These are phyloP conservation scores for Solanum okadae DNA, from an alignment of 257 asterid genomes.

Conservation along the genomic window DNA sequence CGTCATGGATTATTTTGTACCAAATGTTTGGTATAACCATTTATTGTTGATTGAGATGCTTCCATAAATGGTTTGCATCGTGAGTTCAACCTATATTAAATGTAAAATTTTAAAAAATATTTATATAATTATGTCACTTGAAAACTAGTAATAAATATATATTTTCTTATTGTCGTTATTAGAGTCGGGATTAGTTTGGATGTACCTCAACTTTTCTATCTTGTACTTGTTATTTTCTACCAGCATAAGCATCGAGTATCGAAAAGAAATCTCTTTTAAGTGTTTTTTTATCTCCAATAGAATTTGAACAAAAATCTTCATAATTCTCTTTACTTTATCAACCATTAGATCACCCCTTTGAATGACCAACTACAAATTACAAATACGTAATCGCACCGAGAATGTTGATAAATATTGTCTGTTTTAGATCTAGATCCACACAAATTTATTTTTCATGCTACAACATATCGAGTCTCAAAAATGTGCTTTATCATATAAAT, in stretches of 20 bases:
- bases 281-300: not conserved
- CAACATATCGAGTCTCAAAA: too few species aligned
- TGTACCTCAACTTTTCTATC: accelerated
- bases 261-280: not conserved
- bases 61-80: not conserved
- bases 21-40: not conserved
- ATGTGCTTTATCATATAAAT: too few species aligned
- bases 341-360: not conserved
- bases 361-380: not conserved
- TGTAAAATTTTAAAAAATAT: not conserved
- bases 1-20: not conserved
- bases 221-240: not conserved
- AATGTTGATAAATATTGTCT: not conserved
- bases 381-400: not conserved
- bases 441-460: not conserved
- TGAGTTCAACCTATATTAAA: not conserved
- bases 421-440: too few species aligned
- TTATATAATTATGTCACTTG: not conserved
- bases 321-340: not conserved
- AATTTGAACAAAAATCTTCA: not conserved
- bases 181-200: not conserved
- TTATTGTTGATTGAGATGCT: not conserved
- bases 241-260: not conserved
- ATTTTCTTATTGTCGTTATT: not conserved
- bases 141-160: not conserved